These are phyloP conservation scores for Septoria petroselini DNA, from an alignment of 2,329 filamentous ascomycete species.

Conservation along the genomic window DNA sequence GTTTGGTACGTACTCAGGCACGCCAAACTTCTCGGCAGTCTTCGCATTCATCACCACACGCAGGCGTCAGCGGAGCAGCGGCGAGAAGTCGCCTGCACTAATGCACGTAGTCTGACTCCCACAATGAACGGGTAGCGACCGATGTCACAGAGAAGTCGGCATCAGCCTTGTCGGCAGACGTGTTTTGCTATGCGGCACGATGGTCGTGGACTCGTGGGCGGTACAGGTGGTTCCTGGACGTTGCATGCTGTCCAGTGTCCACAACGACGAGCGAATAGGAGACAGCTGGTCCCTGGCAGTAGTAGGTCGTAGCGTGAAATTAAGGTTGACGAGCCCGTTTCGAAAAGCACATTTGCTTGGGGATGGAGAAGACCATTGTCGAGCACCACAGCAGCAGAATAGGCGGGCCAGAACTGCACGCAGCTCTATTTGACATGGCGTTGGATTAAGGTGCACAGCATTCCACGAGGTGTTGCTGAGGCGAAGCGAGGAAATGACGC, in stretches of 20 bases:
- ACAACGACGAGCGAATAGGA: background rate
- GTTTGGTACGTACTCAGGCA: background rate
- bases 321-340: background rate
- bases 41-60: background rate
- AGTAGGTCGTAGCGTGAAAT: background rate
- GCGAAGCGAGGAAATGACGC: slow-evolving; percentile 6
- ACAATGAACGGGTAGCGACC: background rate
- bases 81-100: background rate
- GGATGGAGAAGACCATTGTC: background rate
- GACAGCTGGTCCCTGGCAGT: background rate
- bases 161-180: slow-evolving; percentile 5
- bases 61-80: background rate
- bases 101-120: background rate
- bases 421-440: background rate
- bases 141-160: background rate
- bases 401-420: background rate
- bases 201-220: too few relatives aligned
- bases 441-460: slow-evolving; percentile 5
- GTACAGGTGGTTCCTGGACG: slow-evolving; percentile 3
- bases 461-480: slow-evolving; percentile 4
- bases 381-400: background rate
- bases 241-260: slow-evolving; percentile 2
- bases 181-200: background rate
- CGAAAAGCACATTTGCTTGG: too few relatives aligned
- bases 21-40: slow-evolving; percentile 1